Conservation (phyloP, 1,284 basidiomycete species). For the Pascua guehoae region DNA sequence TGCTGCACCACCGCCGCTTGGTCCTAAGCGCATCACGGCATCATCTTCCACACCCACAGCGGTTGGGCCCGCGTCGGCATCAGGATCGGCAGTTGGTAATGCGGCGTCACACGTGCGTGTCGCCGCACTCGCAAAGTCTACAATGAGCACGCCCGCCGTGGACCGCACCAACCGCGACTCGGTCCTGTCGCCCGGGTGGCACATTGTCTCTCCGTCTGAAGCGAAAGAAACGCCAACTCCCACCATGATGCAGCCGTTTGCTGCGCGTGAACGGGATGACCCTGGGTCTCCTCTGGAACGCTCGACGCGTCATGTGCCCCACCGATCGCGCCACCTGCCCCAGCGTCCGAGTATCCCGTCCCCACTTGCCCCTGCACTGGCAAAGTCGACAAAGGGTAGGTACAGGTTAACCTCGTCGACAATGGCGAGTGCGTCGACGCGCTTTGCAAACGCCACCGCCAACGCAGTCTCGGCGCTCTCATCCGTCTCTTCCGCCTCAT, state of each 20-base stretch:
- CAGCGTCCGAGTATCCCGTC: conserved; percentile 43
- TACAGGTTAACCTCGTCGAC: no score
- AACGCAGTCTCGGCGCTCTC: background rate
- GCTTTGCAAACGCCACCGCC: no score
- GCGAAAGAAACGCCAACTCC: no score
- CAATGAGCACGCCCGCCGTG: background rate
- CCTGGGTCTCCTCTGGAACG: conserved; percentile 22
- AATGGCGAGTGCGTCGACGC: no score
- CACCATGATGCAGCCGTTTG: background rate
- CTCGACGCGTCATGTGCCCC: background rate
- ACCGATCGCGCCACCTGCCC: conserved; percentile 22
- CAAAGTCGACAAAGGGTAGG: no score
- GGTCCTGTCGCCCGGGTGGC: no score
- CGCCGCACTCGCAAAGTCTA: conserved; percentile 3
- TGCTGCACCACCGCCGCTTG: background rate
- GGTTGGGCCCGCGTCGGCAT: background rate
- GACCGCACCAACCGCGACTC: no score
- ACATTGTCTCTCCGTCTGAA: no score
- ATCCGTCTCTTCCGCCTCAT: background rate
- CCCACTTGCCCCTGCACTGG: conserved; percentile 26
- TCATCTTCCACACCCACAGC: background rate
- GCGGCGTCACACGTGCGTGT: conserved; percentile 1
- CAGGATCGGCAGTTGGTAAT: background rate
- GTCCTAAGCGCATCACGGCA: conserved; percentile 1
- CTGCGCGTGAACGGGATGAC: conserved; percentile 6